These are phyloP conservation scores for Fraxinus angustifolia DNA, from an alignment of 305 asterid species.

Conservation along the genomic window DNA sequence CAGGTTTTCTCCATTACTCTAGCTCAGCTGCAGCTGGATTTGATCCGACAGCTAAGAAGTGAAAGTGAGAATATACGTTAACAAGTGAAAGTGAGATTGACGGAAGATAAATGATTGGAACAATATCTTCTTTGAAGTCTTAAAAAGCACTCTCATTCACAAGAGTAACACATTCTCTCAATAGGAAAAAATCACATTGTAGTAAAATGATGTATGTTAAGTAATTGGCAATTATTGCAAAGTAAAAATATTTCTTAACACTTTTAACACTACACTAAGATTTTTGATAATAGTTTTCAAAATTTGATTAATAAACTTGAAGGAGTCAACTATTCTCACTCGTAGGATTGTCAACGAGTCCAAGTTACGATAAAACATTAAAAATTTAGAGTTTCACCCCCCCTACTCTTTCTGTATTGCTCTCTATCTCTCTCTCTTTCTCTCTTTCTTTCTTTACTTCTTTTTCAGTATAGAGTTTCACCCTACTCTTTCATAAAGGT, in stretches of 20 bases:
- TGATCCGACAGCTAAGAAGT: slow-evolving; percentile 87
- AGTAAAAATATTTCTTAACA: neutral
- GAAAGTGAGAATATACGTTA: neutral
- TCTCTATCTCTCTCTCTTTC: too few species aligned
- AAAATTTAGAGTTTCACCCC: too few species aligned
- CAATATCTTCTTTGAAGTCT: too few species aligned
- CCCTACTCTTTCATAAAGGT: neutral
- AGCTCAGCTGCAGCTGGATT: slow-evolving; percentile 43
- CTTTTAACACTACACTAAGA: neutral
- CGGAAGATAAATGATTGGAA: too few species aligned
- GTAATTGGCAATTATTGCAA: neutral
- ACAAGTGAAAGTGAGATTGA: too few species aligned
- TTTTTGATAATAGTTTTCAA: neutral
- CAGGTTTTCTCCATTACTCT: slow-evolving; percentile 19
- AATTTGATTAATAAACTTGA: neutral
- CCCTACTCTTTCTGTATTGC: too few species aligned
- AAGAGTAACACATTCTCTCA: too few species aligned
- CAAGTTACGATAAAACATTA: too few species aligned
- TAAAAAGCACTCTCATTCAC: too few species aligned
- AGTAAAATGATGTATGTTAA: too few species aligned
- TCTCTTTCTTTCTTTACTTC: too few species aligned
- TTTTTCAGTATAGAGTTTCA: neutral
- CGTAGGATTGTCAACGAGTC: neutral
- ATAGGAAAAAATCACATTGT: too few species aligned
- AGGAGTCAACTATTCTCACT: neutral